Evolutionary conservation across 2,329 filamentous ascomycete genomes (phyloP).

Genomic region (Chaetomium sp.): DNA sequence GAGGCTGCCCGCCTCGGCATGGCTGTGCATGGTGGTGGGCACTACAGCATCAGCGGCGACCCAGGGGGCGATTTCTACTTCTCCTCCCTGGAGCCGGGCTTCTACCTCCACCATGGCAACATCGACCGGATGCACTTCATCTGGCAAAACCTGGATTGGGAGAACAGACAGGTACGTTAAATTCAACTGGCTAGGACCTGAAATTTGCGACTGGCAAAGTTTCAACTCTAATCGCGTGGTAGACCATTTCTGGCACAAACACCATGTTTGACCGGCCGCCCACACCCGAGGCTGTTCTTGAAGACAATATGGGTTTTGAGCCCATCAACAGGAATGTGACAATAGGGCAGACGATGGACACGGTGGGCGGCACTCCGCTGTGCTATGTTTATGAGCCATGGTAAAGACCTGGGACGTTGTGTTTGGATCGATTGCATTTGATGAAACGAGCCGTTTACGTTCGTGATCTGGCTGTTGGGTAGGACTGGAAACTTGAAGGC

Average conservation of each 20-base stretch:
- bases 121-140: slow-evolving; percentile 53
- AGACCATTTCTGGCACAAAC: slow-evolving; percentile 6
- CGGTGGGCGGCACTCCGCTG: neutral
- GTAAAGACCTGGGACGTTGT: neutral
- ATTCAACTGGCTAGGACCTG: neutral
- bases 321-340: neutral
- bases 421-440: neutral
- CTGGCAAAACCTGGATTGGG: slow-evolving; percentile 51
- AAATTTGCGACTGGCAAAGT: neutral
- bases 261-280: neutral
- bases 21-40: slow-evolving; percentile 46
- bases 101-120: slow-evolving; percentile 50
- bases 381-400: slow-evolving; percentile 7
- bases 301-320: slow-evolving; percentile 2
- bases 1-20: slow-evolving; percentile 29
- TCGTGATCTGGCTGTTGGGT: neutral
- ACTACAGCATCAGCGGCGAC: slow-evolving; percentile 50
- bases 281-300: neutral
- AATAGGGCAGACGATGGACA: slow-evolving; percentile 2
- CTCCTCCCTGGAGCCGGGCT: slow-evolving; percentile 49
- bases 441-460: neutral
- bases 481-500: neutral
- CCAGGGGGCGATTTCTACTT: slow-evolving; percentile 50
- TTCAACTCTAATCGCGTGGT: neutral
- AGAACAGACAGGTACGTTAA: slow-evolving; percentile 38